A percentile compares a stretch with the other conserved stretches of the same genome.
Evolutionary conservation across 2,329 filamentous ascomycete genomes (phyloP).

Genomic region (Fusarium nygamai): DNA sequence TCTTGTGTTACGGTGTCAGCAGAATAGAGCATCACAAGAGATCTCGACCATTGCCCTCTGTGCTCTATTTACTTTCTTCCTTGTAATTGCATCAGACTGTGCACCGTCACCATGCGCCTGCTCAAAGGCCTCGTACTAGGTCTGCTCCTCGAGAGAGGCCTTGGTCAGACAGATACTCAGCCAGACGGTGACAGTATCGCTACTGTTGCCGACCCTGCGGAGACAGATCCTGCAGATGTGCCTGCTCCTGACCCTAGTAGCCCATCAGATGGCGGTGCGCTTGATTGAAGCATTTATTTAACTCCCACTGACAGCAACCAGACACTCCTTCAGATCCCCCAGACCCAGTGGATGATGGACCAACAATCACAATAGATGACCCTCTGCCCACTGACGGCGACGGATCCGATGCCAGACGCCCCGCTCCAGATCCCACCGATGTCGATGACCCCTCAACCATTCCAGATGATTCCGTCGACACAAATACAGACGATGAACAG

Average conservation of each 20-base stretch:
- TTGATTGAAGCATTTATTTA: neutral
- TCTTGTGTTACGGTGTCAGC: neutral
- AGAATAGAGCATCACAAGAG: neutral
- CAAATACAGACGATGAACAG: neutral
- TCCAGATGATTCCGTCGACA: neutral
- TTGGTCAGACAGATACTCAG: neutral
- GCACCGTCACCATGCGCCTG: neutral
- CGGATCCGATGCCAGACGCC: neutral
- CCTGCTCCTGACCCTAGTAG: neutral
- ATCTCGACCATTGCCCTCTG: too few relatives aligned
- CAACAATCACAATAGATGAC: neutral
- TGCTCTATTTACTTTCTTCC: too few relatives aligned
- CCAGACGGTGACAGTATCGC: neutral
- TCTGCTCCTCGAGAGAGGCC: neutral
- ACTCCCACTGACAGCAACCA: neutral
- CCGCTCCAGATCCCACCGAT: neutral
- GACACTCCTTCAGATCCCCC: neutral
- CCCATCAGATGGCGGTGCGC: neutral
- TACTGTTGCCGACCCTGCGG: neutral
- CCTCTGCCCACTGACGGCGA: neutral
- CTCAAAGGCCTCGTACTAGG: constrained; percentile 1
- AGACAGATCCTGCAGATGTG: neutral
- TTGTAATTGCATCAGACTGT: too few relatives aligned
- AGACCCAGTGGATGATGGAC: neutral
- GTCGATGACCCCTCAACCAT: neutral